These are phyloP conservation scores for Penicillium hordei DNA, from an alignment of 2,329 filamentous ascomycete species.

Conservation along the genomic window DNA sequence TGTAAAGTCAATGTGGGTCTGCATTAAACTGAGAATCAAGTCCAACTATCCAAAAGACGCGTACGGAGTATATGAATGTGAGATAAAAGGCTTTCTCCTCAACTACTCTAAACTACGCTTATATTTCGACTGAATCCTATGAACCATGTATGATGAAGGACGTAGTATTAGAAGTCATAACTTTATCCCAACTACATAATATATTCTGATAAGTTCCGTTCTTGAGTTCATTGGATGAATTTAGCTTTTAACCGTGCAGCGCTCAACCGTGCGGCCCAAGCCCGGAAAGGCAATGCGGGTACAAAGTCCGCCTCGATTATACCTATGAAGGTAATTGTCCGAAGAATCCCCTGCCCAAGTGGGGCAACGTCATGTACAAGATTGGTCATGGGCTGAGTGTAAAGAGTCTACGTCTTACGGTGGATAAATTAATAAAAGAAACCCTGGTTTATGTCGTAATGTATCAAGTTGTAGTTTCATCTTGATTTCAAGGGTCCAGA, in stretches of 20 bases:
- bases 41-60: not conserved
- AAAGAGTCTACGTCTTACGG: not conserved
- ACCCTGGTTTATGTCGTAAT: not conserved
- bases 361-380: not conserved
- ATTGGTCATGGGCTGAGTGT: not conserved
- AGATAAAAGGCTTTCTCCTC: not conserved
- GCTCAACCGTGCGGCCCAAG: not conserved
- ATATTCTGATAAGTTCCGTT: too few species aligned
- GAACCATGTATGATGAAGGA: not conserved
- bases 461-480: not conserved
- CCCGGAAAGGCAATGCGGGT: too few species aligned
- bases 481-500: not conserved
- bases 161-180: not conserved
- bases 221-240: not conserved
- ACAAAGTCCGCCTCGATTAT: too few species aligned
- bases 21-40: not conserved
- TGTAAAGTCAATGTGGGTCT: not conserved
- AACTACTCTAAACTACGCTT: not conserved
- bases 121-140: too few species aligned
- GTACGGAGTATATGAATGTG: not conserved
- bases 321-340: not conserved
- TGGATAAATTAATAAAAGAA: not conserved
- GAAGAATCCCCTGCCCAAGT: not conserved
- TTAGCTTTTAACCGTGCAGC: not conserved
- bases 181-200: not conserved